These are phyloP conservation scores for Porpolomopsis calyptriformis DNA, from an alignment of 768 basidiomycete genomes.

Conservation along the genomic window DNA sequence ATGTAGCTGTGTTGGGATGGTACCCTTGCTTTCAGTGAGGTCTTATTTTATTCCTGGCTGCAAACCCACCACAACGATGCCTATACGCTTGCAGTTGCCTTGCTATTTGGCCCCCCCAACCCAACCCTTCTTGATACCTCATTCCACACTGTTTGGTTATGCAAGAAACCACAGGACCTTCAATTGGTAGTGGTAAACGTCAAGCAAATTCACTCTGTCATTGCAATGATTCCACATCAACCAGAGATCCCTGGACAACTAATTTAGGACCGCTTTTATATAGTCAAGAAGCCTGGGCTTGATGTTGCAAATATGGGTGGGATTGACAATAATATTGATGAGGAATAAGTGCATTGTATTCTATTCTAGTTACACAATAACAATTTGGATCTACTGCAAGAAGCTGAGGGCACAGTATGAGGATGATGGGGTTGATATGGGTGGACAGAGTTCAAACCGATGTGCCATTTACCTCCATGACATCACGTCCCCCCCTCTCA, in stretches of 20 bases:
- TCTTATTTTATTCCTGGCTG: conserved; percentile 2
- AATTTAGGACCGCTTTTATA: conserved; percentile 5
- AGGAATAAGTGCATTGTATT: too few species aligned
- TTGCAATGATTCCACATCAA: conserved; percentile 16
- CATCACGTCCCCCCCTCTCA: too few species aligned
- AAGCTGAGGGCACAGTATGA: too few species aligned
- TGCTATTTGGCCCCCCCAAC: conserved; percentile 14
- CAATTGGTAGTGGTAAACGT: conserved; percentile 9
- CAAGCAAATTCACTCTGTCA: conserved; percentile 12
- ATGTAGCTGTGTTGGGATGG: neutral
- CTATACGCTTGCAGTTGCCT: conserved; percentile 7
- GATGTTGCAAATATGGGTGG: conserved; percentile 11
- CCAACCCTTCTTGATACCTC: conserved; percentile 10
- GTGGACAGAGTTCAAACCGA: too few species aligned
- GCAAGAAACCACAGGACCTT: conserved; percentile 8
- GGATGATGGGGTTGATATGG: too few species aligned
- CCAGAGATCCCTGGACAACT: too few species aligned
- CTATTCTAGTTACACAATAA: too few species aligned
- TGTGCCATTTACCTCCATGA: too few species aligned
- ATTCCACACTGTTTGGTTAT: conserved; percentile 12
- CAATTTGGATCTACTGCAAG: too few species aligned
- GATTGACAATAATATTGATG: neutral
- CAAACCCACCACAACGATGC: neutral
- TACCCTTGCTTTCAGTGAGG: conserved; percentile 10
- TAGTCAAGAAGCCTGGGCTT: conserved; percentile 17